These are phyloP conservation scores for Blepharisma stoltei DNA, from an alignment of 73 alveolate genomes.

Conservation along the genomic window DNA sequence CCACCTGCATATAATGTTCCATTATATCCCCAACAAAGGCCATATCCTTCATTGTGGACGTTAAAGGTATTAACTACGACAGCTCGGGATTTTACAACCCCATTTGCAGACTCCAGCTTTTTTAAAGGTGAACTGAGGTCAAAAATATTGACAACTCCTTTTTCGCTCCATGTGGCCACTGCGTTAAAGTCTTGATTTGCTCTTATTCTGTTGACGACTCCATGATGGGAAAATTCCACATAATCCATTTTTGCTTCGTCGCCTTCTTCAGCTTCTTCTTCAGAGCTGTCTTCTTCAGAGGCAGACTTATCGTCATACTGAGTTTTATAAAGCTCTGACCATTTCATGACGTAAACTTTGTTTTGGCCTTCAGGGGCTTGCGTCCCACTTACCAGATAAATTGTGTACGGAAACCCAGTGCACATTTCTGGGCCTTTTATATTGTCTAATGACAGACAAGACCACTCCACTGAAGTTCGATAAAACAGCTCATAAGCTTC, in stretches of 20 bases:
- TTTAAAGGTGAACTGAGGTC: conserved; percentile 66
- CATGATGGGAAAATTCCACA: conserved; percentile 67
- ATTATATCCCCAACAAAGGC: conserved; percentile 19
- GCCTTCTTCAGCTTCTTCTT: conserved; percentile 71
- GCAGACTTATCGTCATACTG: conserved; percentile 68
- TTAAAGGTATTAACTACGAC: neutral
- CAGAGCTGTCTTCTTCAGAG: conserved; percentile 52
- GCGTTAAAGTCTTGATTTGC: conserved; percentile 79
- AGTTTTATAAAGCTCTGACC: conserved; percentile 62
- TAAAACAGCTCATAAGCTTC: conserved; percentile 89
- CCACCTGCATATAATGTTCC: conserved; percentile 21
- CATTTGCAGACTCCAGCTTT: conserved; percentile 48
- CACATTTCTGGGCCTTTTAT: conserved; percentile 43
- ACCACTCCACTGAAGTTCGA: conserved; percentile 93
- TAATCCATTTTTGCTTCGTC: conserved; percentile 76
- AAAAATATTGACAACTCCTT: conserved; percentile 73
- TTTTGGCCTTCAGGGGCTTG: conserved; percentile 73
- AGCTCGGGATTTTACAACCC: conserved; percentile 35
- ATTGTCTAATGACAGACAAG: conserved; percentile 81
- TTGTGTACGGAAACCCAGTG: conserved; percentile 73
- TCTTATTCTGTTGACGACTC: conserved; percentile 81
- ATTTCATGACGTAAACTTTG: conserved; percentile 83
- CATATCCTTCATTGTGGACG: conserved; percentile 24
- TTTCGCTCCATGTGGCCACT: conserved; percentile 87
- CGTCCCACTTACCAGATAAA: conserved; percentile 81